A percentile compares a stretch with the other conserved stretches of the same genome.
These are phyloP conservation scores for Trematosphaeria pertusa DNA, from an alignment of 2,329 filamentous ascomycete genomes.

Conservation along the genomic window DNA sequence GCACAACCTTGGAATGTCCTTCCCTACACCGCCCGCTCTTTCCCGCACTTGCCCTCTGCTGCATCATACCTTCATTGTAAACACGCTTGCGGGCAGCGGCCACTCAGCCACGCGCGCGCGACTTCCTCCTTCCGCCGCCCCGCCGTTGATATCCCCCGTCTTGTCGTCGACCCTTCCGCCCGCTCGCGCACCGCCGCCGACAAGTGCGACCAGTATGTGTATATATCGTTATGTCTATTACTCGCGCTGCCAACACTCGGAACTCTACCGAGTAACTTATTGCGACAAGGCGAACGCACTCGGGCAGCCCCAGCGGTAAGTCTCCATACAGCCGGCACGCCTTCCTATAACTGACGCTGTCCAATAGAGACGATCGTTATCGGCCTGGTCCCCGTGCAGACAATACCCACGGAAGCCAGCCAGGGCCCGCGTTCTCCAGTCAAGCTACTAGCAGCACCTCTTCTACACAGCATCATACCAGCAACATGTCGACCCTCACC, in stretches of 20 bases:
- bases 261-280: conserved; percentile 38
- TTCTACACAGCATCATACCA: no score
- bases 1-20: no score
- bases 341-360: conserved; percentile 8
- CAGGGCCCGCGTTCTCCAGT: no score
- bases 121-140: background rate
- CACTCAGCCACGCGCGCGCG: no score
- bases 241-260: conserved; percentile 39
- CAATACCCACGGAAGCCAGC: conserved; percentile 4
- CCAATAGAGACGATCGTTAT: conserved; percentile 24
- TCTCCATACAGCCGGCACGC: background rate
- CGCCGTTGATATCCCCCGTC: no score
- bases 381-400: conserved; percentile 17
- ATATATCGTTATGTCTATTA: conserved; percentile 44
- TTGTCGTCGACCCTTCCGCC: conserved; percentile 13
- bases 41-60: no score
- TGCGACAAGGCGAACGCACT: conserved; percentile 38
- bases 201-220: conserved; percentile 39
- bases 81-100: no score
- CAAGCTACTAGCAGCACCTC: no score
- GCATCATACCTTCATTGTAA: no score
- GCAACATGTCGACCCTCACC: conserved; percentile 35
- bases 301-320: conserved; percentile 26
- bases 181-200: conserved; percentile 3
- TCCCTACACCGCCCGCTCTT: no score